Base-by-base conservation (phyloP, 768 basidiomycete genomes). In the Collybiopsis confluens region DNA sequence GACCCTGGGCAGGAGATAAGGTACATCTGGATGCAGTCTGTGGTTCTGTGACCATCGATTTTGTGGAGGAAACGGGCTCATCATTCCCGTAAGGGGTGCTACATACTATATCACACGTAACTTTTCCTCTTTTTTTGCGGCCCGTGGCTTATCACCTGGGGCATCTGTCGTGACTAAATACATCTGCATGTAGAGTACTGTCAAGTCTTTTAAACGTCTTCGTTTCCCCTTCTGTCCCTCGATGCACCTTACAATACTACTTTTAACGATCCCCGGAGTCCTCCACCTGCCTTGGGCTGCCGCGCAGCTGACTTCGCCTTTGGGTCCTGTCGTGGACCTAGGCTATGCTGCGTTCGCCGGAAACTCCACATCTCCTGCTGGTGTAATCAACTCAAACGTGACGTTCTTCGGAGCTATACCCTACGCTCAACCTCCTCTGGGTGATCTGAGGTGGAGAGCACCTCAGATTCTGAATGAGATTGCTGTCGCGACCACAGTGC, bases 371-470 rank as follows among this genome's bases (percentile, higher is more conserved):
- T 68, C 73, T 16, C 70, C 73, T 5, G 54, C 67, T 7, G 75
- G 75, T 2, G 27, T 64, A 5, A 28, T 42, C 8, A 63, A 70
- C 45, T 67, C 70, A 2, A 64, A 72, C 11, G 77, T 77, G 23
- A 63, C 67, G 7, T 76, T 76, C 59, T 79, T 66, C 59, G 73
- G 73, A 2, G 67, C 64, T 40, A 72, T 77, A 11, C 74, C 73
- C 4, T 77, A 68, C 55, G 74, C 72, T 2, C 65, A 72, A 54
- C 69, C 76, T 11, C 76, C 76, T 11, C 45, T 76, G 6, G 70
- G 72, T 7, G 53, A 74, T 21, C 58, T 74, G 7, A 64, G 76
- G 18, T 77, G 72, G 61, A 59, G 74, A 40, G 69, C 70, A 15
- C 74, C 76, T 1, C 59, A 57, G 18, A 54, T 56, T 42, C 59